These are phyloP conservation scores for Diplotaxis tenuifolia DNA, from an alignment of 345 rosid species.

Conservation along the genomic window DNA sequence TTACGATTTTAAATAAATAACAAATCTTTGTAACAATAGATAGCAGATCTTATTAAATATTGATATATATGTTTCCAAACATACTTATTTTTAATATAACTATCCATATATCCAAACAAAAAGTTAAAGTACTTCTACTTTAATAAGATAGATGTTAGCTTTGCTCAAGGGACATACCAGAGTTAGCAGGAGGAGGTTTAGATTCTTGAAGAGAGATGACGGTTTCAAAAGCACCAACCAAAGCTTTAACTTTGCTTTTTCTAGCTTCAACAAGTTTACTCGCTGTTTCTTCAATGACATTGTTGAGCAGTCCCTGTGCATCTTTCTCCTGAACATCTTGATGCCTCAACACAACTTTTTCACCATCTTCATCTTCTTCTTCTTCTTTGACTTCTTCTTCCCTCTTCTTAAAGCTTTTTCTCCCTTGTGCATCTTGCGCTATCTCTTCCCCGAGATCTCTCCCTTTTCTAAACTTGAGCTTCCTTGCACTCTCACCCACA, in stretches of 20 bases:
- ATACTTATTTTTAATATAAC: too few relatives aligned
- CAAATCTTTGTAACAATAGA: too few relatives aligned
- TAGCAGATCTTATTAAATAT: too few relatives aligned
- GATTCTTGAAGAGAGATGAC: slow-evolving; percentile 84
- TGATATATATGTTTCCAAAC: too few relatives aligned
- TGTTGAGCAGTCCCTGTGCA: slow-evolving; percentile 61
- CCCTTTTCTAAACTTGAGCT: slow-evolving; percentile 70
- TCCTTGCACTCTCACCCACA: slow-evolving; percentile 53
- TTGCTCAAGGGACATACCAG: slow-evolving; percentile 9
- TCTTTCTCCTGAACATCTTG: slow-evolving; percentile 78
- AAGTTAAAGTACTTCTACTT: too few relatives aligned
- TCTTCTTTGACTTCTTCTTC: slow-evolving; percentile 39
- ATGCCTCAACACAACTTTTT: slow-evolving; percentile 68
- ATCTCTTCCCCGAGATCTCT: slow-evolving; percentile 45
- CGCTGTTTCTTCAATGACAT: slow-evolving; percentile 94
- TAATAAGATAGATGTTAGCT: too few relatives aligned
- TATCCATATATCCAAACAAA: too few relatives aligned
- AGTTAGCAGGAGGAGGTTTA: slow-evolving; percentile 36
- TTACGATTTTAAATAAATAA: too few relatives aligned
- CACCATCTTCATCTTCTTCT: slow-evolving; percentile 34
- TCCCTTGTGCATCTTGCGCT: slow-evolving; percentile 39
- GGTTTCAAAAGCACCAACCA: slow-evolving; percentile 94
- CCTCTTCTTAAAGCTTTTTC: slow-evolving; percentile 57
- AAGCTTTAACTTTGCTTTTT: slow-evolving; percentile 93
- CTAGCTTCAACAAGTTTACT: slow-evolving; percentile 75